phyloP scores from a whole-genome alignment of 352 stramenopile genomes.

The Phytophthora palmivora region DNA sequence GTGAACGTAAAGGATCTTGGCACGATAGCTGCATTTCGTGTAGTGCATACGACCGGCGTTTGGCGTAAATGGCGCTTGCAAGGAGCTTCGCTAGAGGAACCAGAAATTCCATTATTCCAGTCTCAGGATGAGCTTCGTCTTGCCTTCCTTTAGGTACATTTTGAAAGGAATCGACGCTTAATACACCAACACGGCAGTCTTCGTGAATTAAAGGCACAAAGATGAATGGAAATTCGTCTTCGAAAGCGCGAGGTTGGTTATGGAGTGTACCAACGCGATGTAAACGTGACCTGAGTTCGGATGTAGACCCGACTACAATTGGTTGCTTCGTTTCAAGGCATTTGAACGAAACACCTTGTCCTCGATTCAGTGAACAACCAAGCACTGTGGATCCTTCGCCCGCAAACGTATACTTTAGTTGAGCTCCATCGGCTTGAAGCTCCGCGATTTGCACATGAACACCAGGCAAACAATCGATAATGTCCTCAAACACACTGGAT shows the following conservation, averaged over 20 bases:
- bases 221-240: conserved; percentile 54
- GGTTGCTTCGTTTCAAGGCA: conserved; percentile 55
- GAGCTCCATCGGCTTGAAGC: conserved; percentile 47
- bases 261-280: conserved; percentile 27
- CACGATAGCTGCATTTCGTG: conserved; percentile 46
- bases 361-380: conserved; percentile 39
- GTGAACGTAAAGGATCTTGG: conserved; percentile 55
- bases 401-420: conserved; percentile 64
- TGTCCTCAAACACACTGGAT: conserved; percentile 49
- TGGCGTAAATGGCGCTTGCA: conserved; percentile 63
- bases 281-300: conserved; percentile 41
- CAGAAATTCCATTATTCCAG: conserved; percentile 66
- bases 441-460: conserved; percentile 64
- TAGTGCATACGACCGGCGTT: conserved; percentile 61
- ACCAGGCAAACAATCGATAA: conserved; percentile 57
- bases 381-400: conserved; percentile 46
- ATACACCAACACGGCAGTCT: conserved; percentile 60
- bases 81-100: conserved; percentile 46
- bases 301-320: conserved; percentile 47
- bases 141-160: conserved; percentile 59
- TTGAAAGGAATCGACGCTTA: conserved; percentile 68
- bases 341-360: conserved; percentile 61
- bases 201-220: conserved; percentile 77
- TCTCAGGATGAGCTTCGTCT: conserved; percentile 72
- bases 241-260: conserved; percentile 4